Base-by-base conservation (phyloP, 148 eudicot genomes). In the Amaranthus palmeri region DNA sequence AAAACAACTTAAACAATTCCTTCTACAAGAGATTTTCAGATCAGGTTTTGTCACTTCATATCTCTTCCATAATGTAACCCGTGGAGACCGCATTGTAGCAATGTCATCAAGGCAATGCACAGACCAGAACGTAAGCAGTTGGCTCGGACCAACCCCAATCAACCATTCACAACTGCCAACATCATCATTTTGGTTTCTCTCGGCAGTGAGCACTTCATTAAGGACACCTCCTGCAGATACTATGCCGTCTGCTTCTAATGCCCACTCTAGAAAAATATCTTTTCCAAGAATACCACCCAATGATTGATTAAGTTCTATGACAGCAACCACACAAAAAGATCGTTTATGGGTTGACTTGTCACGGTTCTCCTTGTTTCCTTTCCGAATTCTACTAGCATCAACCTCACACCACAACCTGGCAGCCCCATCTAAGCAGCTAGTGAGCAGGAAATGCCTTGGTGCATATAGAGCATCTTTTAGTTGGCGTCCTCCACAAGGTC, bases 71-170 rank as follows among this genome's bases (percentile, higher is more conserved):
- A 90, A 83, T 17, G 92, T 86, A 74, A 88, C 87, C 70, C 96
- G 88, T 48, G 96, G 99, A 74, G 81, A 84, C 72, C 96, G 83
- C 86, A 90, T 72, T 36, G 97, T 96, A 43, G 87, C 75, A 80
- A 88, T 71, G 72, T 92, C 97, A 86, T 96, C 99, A 64, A 96
- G 91, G 75, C 96, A 96, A 52, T 96, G 99, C 67, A 92, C 79
- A 42, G 96, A 92, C 99, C 99, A 96, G 55, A 90, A 70, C 7
- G 96, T 86, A 69, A 85, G 77, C 67, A 77, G 36, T 67, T 49
- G 82, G 51, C 85, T 79, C 59, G 93, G 93, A 77, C 99, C 97
- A 85, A 88, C 70, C 43, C 85, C 97, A 69, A 96, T 58, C 76
- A 96, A 74, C 99, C 99, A 96, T 77, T 92, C 99, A 81, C 99